A percentile compares a stretch with the other conserved stretches of the same genome.
These are phyloP conservation scores for Penicillium rolfsii DNA, from an alignment of 2,329 filamentous ascomycete species.

Conservation along the genomic window DNA sequence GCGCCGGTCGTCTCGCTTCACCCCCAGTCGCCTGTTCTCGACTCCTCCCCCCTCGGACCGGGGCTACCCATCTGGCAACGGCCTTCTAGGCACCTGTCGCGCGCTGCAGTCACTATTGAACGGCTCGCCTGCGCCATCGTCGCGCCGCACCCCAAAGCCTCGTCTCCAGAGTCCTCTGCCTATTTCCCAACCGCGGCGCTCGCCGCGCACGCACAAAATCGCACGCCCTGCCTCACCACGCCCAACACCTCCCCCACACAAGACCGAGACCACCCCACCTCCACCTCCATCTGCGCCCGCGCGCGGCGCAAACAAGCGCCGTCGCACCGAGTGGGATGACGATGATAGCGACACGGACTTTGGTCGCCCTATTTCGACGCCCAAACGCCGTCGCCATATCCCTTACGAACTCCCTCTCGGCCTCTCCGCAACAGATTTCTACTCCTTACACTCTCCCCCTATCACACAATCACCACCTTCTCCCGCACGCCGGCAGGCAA, in stretches of 20 bases:
- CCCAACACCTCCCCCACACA: conserved; percentile 25
- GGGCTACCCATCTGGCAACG: conserved; percentile 40
- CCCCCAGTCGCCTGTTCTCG: conserved; percentile 41
- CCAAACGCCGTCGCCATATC: conserved; percentile 48
- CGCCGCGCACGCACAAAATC: conserved; percentile 35
- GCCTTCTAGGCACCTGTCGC: conserved; percentile 47
- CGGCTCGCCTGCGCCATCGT: conserved; percentile 44
- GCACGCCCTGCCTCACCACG: conserved; percentile 27
- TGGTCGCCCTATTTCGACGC: conserved; percentile 42
- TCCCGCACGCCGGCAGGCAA: conserved; percentile 22
- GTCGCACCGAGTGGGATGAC: conserved; percentile 36
- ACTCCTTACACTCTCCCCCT: conserved; percentile 43
- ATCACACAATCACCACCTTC: conserved; percentile 39
- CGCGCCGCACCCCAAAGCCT: conserved; percentile 38
- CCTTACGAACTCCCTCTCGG: conserved; percentile 52
- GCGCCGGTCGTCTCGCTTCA: conserved; percentile 43
- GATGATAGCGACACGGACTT: conserved; percentile 23
- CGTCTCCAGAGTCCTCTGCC: conserved; percentile 48
- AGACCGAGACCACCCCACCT: conserved; percentile 24
- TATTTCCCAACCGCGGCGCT: conserved; percentile 33
- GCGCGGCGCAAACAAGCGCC: conserved; percentile 46
- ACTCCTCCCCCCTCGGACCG: conserved; percentile 46
- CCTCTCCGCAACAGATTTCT: conserved; percentile 49
- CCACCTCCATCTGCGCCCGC: conserved; percentile 32
- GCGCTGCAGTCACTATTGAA: conserved; percentile 48